phyloP scores from a whole-genome alignment of 257 asterid genomes.

The Asclepias syriaca region DNA sequence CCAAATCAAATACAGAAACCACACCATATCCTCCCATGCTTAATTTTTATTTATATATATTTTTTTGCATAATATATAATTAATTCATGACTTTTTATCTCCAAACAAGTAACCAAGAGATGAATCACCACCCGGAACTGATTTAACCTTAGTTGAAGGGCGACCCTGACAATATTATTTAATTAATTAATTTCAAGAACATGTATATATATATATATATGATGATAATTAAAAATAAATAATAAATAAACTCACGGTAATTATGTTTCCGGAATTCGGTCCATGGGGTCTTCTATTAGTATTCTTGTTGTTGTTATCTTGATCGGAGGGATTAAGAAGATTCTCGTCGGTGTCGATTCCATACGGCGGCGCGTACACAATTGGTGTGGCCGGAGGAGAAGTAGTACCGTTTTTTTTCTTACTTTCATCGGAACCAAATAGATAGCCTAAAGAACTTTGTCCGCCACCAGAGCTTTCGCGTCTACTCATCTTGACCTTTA shows the following conservation, averaged over 20 bases:
- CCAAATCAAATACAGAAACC: neutral
- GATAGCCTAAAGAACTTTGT: constrained; percentile 56
- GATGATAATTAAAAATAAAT: too few relatives aligned
- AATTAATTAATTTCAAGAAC: neutral
- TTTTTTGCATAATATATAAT: too few relatives aligned
- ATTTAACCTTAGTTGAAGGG: constrained; percentile 55
- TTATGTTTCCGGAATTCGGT: constrained; percentile 40
- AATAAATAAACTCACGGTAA: constrained; percentile 29
- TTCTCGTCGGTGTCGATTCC: constrained; percentile 32
- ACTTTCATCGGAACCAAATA: constrained; percentile 41
- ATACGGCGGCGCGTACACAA: constrained; percentile 39
- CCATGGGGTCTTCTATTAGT: constrained; percentile 20
- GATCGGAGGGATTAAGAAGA: constrained; percentile 15
- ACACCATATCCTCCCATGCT: neutral
- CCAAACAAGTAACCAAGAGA: constrained; percentile 58
- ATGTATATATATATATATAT: neutral
- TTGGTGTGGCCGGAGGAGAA: constrained; percentile 29
- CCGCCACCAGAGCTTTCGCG: constrained; percentile 60
- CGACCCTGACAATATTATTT: constrained; percentile 28
- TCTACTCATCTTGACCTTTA: constrained; percentile 33
- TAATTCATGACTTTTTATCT: constrained; percentile 30
- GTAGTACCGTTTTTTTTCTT: constrained; percentile 19
- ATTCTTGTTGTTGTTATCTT: neutral
- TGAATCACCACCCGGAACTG: constrained; percentile 60
- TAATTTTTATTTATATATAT: too few relatives aligned